These are phyloP conservation scores for Erigeron canadensis DNA, from an alignment of 129 eudicot genomes.

Conservation along the genomic window DNA sequence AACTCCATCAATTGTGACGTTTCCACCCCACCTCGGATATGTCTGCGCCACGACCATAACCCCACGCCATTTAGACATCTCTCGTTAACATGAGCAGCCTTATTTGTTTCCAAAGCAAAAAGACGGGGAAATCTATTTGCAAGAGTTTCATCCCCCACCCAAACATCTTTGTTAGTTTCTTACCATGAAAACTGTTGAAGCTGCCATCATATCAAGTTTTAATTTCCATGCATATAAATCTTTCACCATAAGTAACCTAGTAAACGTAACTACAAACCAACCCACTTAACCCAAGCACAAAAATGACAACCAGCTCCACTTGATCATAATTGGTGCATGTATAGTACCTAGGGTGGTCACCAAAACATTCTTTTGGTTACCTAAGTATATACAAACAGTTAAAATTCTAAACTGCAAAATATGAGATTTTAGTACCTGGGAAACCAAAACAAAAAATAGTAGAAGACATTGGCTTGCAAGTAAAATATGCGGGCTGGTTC, in stretches of 20 bases:
- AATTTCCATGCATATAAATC: constrained; percentile 40
- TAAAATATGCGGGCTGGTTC: neutral
- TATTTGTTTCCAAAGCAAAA: too few species aligned
- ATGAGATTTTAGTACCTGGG: constrained; percentile 30
- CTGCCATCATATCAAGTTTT: constrained; percentile 32
- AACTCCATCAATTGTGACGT: too few species aligned
- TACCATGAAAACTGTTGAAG: constrained; percentile 38
- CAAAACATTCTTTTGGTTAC: constrained; percentile 5
- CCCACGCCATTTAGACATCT: too few species aligned
- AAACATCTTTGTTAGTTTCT: constrained; percentile 13
- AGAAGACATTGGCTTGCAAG: constrained; percentile 32
- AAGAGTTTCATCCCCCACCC: too few species aligned
- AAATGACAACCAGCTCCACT: constrained; percentile 38
- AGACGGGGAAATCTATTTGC: too few species aligned
- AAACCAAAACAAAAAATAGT: constrained; percentile 28
- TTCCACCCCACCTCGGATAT: too few species aligned
- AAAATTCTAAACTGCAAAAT: neutral
- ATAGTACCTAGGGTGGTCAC: neutral
- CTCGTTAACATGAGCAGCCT: too few species aligned
- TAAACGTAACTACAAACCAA: constrained; percentile 28
- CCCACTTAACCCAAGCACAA: constrained; percentile 35
- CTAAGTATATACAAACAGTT: neutral
- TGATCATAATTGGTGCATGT: constrained; percentile 45
- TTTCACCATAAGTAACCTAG: constrained; percentile 30
- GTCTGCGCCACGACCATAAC: too few species aligned